A percentile compares a stretch with the other conserved stretches of the same genome.
phyloP scores from a whole-genome alignment of 805 yeast genomes.

The Hemisphaericaspora nanyangensis region DNA sequence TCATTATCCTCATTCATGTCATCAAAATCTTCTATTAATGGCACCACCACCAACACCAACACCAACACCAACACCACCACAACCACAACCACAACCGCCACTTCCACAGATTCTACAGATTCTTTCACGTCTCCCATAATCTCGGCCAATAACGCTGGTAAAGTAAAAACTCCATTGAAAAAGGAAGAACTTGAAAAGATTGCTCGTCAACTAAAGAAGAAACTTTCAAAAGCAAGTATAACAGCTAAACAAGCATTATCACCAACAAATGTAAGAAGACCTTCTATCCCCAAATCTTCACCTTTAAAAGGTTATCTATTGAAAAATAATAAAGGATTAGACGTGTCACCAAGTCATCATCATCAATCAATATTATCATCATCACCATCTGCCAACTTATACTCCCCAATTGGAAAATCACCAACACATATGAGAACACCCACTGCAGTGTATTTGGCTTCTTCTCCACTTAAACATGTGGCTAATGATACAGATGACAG shows the following conservation, averaged over 20 bases:
- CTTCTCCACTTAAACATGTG: constrained; percentile 30
- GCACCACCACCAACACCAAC: neutral
- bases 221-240: constrained; percentile 40
- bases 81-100: neutral
- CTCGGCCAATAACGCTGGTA: neutral
- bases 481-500: constrained; percentile 6
- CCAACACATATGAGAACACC: constrained; percentile 39
- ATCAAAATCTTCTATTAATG: neutral
- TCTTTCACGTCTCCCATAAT: neutral
- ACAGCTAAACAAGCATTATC: constrained; percentile 36
- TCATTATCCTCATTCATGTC: too few relatives aligned
- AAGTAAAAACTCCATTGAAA: constrained; percentile 32
- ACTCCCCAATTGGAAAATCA: constrained; percentile 36
- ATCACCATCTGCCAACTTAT: constrained; percentile 29
- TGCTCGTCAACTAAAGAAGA: constrained; percentile 39
- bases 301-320: constrained; percentile 29
- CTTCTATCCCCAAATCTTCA: constrained; percentile 18
- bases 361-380: constrained; percentile 15
- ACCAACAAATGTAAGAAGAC: constrained; percentile 11
- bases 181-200: constrained; percentile 44
- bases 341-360: constrained; percentile 19
- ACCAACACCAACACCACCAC: too few relatives aligned
- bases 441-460: constrained; percentile 30
- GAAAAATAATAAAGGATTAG: constrained; percentile 14
- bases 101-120: neutral